A percentile compares a stretch with the other conserved stretches of the same genome.
phyloP scores from a whole-genome alignment of 2,329 filamentous ascomycete species.

The Diaporthe australafricana region DNA sequence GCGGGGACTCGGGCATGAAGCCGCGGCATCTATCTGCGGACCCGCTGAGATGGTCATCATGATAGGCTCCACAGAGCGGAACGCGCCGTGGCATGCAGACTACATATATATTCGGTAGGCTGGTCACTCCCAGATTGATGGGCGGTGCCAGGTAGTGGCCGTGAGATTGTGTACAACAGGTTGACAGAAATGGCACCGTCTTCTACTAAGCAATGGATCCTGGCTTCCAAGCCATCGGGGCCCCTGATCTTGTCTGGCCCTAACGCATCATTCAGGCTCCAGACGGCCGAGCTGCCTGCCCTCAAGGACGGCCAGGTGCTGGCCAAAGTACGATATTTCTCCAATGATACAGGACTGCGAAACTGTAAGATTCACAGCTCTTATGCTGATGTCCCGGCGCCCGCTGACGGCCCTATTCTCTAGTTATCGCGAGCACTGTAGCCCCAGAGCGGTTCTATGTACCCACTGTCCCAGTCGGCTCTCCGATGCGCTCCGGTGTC shows the following conservation, averaged over 20 bases:
- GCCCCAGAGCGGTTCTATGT: conserved; percentile 45
- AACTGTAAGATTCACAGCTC: conserved; percentile 35
- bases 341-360: conserved; percentile 46
- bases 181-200: conserved; percentile 1
- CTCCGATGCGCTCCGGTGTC: conserved; percentile 44
- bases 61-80: background rate
- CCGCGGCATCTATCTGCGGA: background rate
- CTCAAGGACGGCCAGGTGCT: conserved; percentile 44
- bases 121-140: background rate
- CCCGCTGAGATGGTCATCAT: background rate
- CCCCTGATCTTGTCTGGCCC: conserved; percentile 43
- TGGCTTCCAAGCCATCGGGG: conserved; percentile 43
- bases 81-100: background rate
- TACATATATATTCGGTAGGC: background rate
- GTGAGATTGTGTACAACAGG: background rate
- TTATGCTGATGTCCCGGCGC: too few species aligned
- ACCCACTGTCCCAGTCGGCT: conserved; percentile 41
- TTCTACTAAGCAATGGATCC: conserved; percentile 45
- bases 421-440: conserved; percentile 43
- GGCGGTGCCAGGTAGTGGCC: background rate
- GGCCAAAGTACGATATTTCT: conserved; percentile 43
- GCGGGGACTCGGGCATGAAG: background rate
- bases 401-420: background rate
- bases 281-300: conserved; percentile 41
- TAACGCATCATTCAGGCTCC: conserved; percentile 44